A percentile compares a stretch with the other conserved stretches of the same genome.
phyloP scores from a whole-genome alignment of 441 rosid species.

The Cnidoscolus chayamansa region DNA sequence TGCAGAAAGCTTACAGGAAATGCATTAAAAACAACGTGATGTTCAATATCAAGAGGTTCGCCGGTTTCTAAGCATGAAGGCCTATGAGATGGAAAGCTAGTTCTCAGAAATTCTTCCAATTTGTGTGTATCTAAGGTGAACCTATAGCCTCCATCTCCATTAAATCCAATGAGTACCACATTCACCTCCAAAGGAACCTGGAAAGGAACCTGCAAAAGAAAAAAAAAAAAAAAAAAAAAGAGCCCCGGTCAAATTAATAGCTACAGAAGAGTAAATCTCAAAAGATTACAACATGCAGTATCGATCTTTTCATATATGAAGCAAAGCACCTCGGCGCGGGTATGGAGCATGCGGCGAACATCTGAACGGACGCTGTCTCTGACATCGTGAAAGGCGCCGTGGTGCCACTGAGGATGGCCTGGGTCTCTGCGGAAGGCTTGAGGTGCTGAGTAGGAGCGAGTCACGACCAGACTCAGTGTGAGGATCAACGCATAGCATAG shows the following conservation, averaged over 20 bases:
- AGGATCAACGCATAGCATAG: conserved; percentile 16
- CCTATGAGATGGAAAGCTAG: conserved; percentile 74
- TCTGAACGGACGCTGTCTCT: conserved; percentile 78
- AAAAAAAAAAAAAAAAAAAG: background rate
- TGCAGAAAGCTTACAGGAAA: conserved; percentile 55
- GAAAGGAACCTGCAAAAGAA: conserved; percentile 72
- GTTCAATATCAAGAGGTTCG: conserved; percentile 88
- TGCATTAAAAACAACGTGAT: conserved; percentile 67
- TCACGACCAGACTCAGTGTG: conserved; percentile 41
- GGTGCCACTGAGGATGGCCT: conserved; percentile 97
- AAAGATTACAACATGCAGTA: background rate
- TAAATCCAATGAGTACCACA: conserved; percentile 77
- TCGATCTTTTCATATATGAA: background rate
- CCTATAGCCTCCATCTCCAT: conserved; percentile 88
- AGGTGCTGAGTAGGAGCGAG: conserved; percentile 50
- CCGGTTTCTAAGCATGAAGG: conserved; percentile 85
- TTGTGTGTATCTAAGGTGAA: conserved; percentile 59
- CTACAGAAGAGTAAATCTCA: background rate
- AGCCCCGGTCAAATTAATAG: background rate
- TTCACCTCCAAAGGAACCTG: conserved; percentile 96
- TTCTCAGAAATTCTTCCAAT: conserved; percentile 72
- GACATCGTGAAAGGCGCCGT: conserved; percentile 92
- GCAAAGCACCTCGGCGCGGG: conserved; percentile 85
- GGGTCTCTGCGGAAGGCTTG: conserved; percentile 86
- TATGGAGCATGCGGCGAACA: conserved; percentile 86